Percentiles rank a stretch among this genome's conserved stretches.
phyloP scores from a whole-genome alignment of 2,329 filamentous ascomycete genomes.

The Penicillium hordei region DNA sequence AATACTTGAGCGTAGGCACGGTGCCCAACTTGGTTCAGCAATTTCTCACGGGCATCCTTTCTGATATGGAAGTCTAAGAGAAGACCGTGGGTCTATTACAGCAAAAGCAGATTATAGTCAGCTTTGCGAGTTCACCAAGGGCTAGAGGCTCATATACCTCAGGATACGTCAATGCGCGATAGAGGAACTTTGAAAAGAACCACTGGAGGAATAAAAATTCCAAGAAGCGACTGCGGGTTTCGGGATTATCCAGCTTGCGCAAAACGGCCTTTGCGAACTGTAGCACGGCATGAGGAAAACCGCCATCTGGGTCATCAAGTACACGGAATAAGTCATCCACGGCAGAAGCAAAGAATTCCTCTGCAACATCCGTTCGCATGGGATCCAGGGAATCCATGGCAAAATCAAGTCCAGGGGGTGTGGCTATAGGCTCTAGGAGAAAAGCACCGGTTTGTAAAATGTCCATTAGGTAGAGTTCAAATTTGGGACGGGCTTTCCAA shows the following conservation, averaged over 20 bases:
- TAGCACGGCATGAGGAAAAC: constrained; percentile 81
- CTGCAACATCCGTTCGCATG: constrained; percentile 77
- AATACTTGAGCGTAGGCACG: constrained; percentile 76
- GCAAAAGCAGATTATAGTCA: constrained; percentile 34
- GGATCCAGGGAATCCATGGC: constrained; percentile 65
- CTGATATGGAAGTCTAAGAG: constrained; percentile 91
- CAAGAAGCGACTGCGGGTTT: constrained; percentile 71
- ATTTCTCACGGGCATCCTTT: constrained; percentile 79
- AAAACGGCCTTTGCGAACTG: constrained; percentile 83
- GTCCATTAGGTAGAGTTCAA: constrained; percentile 94
- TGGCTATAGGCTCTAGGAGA: constrained; percentile 79
- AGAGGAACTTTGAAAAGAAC: constrained; percentile 85
- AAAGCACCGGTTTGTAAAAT: constrained; percentile 91
- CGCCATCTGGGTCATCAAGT: constrained; percentile 81
- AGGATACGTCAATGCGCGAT: constrained; percentile 81
- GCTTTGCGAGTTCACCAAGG: background rate
- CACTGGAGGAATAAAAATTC: constrained; percentile 86
- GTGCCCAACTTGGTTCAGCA: constrained; percentile 71
- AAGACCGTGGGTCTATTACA: constrained; percentile 54
- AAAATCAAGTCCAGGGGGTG: constrained; percentile 69
- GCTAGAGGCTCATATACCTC: constrained; percentile 61
- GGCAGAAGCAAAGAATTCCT: constrained; percentile 84
- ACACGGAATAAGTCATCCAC: constrained; percentile 80
- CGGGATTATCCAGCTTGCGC: constrained; percentile 67
- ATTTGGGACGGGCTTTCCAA: constrained; percentile 84